Conservation (phyloP, 257 asterid species). For the Solanum tarapatanum region DNA sequence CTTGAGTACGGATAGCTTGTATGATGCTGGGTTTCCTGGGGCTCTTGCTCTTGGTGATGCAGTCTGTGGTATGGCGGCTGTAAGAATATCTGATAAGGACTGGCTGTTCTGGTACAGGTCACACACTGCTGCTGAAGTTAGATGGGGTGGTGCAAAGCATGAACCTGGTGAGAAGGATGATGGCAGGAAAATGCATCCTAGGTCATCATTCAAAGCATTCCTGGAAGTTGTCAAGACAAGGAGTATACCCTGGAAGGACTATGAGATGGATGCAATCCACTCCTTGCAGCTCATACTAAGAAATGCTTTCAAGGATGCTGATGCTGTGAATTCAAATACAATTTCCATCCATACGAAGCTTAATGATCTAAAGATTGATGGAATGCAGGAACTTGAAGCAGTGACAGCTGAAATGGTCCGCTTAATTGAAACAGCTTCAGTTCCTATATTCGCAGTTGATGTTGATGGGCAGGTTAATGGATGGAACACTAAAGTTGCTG, state of each 20-base stretch:
- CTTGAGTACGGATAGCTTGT: constrained; percentile 77
- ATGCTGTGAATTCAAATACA: constrained; percentile 19
- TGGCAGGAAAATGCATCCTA: constrained; percentile 78
- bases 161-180: constrained; percentile 69
- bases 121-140: constrained; percentile 72
- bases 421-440: constrained; percentile 84
- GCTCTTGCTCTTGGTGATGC: constrained; percentile 73
- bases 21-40: constrained; percentile 87
- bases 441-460: constrained; percentile 83
- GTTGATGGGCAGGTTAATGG: constrained; percentile 79
- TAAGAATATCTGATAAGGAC: constrained; percentile 57
- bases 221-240: constrained; percentile 75
- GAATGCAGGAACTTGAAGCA: constrained; percentile 78
- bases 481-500: constrained; percentile 81
- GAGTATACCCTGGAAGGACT: constrained; percentile 85
- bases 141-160: constrained; percentile 95
- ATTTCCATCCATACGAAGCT: constrained; percentile 50
- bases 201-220: constrained; percentile 87
- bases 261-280: constrained; percentile 92
- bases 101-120: constrained; percentile 97
- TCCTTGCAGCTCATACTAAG: constrained; percentile 88
- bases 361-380: constrained; percentile 63
- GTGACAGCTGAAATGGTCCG: constrained; percentile 91
- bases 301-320: constrained; percentile 52
- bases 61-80: constrained; percentile 96